Conservation (phyloP, 2,329 filamentous ascomycete genomes). For the Colletotrichum chlorophyti region DNA sequence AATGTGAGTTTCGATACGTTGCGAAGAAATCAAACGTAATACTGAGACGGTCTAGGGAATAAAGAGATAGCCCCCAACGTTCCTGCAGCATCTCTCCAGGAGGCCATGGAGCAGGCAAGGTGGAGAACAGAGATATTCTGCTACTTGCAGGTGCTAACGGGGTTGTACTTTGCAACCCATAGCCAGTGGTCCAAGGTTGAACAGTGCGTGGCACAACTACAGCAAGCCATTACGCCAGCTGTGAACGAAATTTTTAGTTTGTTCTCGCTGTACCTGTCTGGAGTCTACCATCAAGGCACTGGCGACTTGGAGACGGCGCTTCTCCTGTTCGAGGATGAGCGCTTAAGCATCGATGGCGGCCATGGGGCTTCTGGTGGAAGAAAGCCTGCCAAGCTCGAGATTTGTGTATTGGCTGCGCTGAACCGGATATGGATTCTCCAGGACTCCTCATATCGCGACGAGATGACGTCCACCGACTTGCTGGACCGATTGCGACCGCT, state of each 20-base stretch:
- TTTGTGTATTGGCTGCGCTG: slow-evolving; percentile 70
- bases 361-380: slow-evolving; percentile 44
- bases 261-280: slow-evolving; percentile 74
- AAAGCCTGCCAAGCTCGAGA: slow-evolving; percentile 64
- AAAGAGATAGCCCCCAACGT: slow-evolving; percentile 40
- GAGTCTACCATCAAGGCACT: slow-evolving; percentile 77
- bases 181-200: slow-evolving; percentile 74
- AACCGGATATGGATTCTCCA: slow-evolving; percentile 79
- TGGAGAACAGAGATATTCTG: slow-evolving; percentile 73
- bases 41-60: slow-evolving; percentile 28
- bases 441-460: slow-evolving; percentile 62
- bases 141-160: slow-evolving; percentile 75
- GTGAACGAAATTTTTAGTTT: slow-evolving; percentile 47
- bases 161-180: slow-evolving; percentile 72
- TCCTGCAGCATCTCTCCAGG: slow-evolving; percentile 59
- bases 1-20: slow-evolving; percentile 43
- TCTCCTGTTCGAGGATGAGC: slow-evolving; percentile 66
- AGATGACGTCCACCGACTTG: slow-evolving; percentile 64
- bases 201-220: slow-evolving; percentile 61
- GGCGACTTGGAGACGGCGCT: slow-evolving; percentile 76
- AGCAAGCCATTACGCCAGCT: slow-evolving; percentile 35
- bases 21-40: background rate
- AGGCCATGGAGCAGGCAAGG: slow-evolving; percentile 63
- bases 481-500: slow-evolving; percentile 71
- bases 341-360: slow-evolving; percentile 60